Evolutionary conservation across 1,284 basidiomycete genomes (phyloP), one percentile per base, ranked within the genome.

Genomic region (Apiotrichum siamense): DNA sequence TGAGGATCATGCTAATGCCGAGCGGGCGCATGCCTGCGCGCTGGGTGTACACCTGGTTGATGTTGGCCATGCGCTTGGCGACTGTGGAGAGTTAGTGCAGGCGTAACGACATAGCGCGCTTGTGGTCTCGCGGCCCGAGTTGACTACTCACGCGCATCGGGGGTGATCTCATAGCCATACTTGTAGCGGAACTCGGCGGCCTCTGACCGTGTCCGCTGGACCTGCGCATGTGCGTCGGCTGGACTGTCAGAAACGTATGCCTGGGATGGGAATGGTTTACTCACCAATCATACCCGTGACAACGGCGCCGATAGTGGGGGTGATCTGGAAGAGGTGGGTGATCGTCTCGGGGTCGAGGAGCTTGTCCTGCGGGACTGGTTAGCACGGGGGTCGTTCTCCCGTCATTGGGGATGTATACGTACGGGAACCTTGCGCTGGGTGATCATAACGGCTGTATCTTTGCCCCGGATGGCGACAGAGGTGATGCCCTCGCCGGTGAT

Each of bases 1-100:
- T 92, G 59, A 98, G 77, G 58, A 97, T 88, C 92, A 97, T 97
- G 4, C 89, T 91, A 56, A 98, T 96, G 42, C 96, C 96, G 26
- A 97, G 78, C 6, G 96, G 96, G 47, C 96, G 82, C 92, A 98
- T 98, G 40, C 84, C 96, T 0, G 96, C 96, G 57, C 89, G 82
- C 76, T 97, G 94, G 0, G 94, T 98, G 76, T 97, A 96, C 2
- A 98, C 94, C 76, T 99, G 96, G 75, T 98, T 98, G 75, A 99
- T 91, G 75, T 97, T 97, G 33, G 96, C 94, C 71, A 99, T 78
- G 44, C 96, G 81, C 66, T 93, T 85, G 31, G 96, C 89, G 38
- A 99, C 74, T 75, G 57, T n/a, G n/a, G n/a, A 1, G 20, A 37
- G 39, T 48, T 21, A 58, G 53, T 43, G 20, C 12, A 29, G 40